Conservation (phyloP, 1,284 basidiomycete genomes). For the Boletus mariae region DNA sequence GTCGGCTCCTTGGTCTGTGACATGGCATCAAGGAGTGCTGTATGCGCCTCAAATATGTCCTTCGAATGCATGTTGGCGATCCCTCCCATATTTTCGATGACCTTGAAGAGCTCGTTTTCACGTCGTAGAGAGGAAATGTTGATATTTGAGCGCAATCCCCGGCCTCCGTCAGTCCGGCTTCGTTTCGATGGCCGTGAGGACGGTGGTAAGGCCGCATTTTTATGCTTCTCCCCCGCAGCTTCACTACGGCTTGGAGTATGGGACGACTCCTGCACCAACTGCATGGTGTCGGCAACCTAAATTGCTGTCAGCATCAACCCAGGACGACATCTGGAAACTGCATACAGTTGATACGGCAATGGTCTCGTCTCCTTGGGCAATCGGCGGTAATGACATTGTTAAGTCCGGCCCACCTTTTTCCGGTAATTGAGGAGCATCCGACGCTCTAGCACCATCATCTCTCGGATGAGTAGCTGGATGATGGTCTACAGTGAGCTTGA, state of each 20-base stretch:
- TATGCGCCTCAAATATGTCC: slow-evolving; percentile 64
- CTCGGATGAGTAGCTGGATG: neutral
- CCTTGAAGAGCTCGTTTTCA: slow-evolving; percentile 68
- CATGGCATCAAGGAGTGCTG: slow-evolving; percentile 53
- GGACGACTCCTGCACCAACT: neutral
- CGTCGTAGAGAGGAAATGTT: slow-evolving; percentile 74
- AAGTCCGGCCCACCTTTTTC: neutral
- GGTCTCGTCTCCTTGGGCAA: slow-evolving; percentile 2
- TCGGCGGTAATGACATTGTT: neutral
- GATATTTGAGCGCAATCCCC: slow-evolving; percentile 38
- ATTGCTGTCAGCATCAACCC: slow-evolving; percentile 1
- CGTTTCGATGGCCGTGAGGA: slow-evolving; percentile 25
- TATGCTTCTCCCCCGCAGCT: slow-evolving; percentile 16
- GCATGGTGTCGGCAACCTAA: neutral
- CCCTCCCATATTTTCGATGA: slow-evolving; percentile 61
- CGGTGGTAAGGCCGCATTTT: neutral
- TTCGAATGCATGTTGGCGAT: slow-evolving; percentile 62
- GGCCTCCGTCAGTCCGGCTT: slow-evolving; percentile 12
- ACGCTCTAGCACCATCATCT: neutral
- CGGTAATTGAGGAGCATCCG: neutral
- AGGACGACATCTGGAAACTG: neutral
- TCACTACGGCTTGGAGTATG: neutral
- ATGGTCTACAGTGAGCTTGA: neutral
- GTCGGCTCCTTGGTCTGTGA: slow-evolving; percentile 57
- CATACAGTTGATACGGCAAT: slow-evolving; percentile 8